phyloP scores from a whole-genome alignment of 352 stramenopile species.

The Pythium utonaiense region DNA sequence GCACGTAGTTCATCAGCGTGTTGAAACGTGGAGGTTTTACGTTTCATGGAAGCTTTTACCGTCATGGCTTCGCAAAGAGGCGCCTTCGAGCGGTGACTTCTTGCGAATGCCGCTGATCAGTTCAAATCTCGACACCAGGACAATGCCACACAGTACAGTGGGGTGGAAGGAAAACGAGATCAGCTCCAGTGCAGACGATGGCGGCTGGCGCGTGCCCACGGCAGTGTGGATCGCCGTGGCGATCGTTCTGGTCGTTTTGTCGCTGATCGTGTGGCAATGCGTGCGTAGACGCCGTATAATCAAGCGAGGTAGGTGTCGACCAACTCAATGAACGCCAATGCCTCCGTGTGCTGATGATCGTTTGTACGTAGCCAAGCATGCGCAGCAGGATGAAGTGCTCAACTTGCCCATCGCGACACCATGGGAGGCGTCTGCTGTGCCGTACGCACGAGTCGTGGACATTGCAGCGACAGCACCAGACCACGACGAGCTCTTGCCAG shows the following conservation, averaged over 20 bases:
- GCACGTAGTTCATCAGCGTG: too few relatives aligned
- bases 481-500: slow-evolving; percentile 26
- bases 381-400: slow-evolving; percentile 15
- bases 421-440: slow-evolving; percentile 14
- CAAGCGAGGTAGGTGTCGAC: neutral
- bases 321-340: too few relatives aligned
- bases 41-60: neutral
- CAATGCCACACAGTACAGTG: neutral
- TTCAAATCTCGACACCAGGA: neutral
- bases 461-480: slow-evolving; percentile 21
- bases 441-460: slow-evolving; percentile 26
- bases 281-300: neutral
- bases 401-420: slow-evolving; percentile 23
- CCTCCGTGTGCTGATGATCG: neutral
- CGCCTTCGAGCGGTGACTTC: neutral
- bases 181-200: neutral
- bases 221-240: neutral
- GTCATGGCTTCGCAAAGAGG: neutral
- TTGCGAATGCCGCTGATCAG: neutral
- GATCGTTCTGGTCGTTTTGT: neutral
- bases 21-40: too few relatives aligned
- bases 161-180: neutral
- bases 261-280: neutral
- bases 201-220: neutral
- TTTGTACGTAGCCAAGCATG: slow-evolving; percentile 11